Conservation (phyloP, 139 green algal species). For the Tetraselmis striata region DNA sequence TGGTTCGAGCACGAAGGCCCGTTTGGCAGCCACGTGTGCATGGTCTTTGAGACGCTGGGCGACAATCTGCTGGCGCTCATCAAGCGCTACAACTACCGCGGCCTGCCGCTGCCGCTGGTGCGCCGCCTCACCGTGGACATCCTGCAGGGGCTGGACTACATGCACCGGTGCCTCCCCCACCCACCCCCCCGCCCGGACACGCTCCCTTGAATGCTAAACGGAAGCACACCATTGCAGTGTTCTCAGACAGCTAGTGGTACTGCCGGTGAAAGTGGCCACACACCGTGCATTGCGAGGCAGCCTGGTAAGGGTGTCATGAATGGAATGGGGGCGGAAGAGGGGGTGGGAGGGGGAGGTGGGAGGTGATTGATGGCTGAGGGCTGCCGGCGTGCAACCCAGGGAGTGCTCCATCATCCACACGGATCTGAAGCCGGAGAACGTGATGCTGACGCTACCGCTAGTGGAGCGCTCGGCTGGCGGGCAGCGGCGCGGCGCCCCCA, state of each 20-base stretch:
- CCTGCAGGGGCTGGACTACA: conserved; percentile 85
- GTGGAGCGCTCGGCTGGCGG: conserved; percentile 11
- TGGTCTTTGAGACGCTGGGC: conserved; percentile 88
- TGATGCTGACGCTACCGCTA: conserved; percentile 79
- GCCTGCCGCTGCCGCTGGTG: conserved; percentile 82
- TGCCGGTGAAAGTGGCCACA: too few species aligned
- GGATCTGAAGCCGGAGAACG: conserved; percentile 96
- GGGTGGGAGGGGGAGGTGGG: too few species aligned
- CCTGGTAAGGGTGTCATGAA: too few species aligned
- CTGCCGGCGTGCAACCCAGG: conserved; percentile 11
- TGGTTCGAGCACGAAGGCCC: conserved; percentile 88
- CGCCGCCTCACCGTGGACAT: conserved; percentile 51
- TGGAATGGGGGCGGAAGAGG: too few species aligned
- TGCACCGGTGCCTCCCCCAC: conserved; percentile 60
- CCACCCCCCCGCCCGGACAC: background rate
- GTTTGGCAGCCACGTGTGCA: conserved; percentile 92
- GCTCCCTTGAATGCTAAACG: too few species aligned
- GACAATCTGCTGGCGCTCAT: conserved; percentile 65
- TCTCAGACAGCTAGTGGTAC: too few species aligned
- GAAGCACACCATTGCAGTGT: too few species aligned
- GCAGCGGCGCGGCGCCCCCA: background rate
- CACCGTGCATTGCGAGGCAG: too few species aligned
- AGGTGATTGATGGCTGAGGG: too few species aligned
- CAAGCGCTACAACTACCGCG: conserved; percentile 73
- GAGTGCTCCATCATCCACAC: conserved; percentile 88